These are phyloP conservation scores for Rhytidhysteron rufulum DNA, from an alignment of 2,329 filamentous ascomycete species.

Conservation along the genomic window DNA sequence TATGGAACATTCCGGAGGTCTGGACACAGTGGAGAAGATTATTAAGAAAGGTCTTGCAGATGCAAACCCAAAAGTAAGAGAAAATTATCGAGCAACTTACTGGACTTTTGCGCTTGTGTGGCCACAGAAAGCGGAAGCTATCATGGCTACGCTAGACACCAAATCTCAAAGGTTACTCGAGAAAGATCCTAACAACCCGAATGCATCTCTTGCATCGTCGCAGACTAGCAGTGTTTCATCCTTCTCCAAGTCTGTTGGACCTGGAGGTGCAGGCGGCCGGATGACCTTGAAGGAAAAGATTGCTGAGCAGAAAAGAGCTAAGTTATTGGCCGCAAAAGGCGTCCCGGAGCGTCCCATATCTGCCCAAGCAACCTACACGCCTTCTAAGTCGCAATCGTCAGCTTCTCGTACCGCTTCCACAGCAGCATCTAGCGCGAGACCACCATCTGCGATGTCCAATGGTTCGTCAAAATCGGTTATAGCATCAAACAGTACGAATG, in stretches of 20 bases:
- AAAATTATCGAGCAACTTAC: slow-evolving; percentile 78
- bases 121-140: slow-evolving; percentile 72
- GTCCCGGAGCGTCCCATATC: slow-evolving; percentile 55
- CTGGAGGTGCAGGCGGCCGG: slow-evolving; percentile 44
- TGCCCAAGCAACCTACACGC: slow-evolving; percentile 52
- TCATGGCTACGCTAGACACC: slow-evolving; percentile 73
- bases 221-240: slow-evolving; percentile 45
- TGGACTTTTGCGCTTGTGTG: slow-evolving; percentile 79
- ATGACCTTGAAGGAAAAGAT: slow-evolving; percentile 75
- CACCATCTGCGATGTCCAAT: slow-evolving; percentile 35
- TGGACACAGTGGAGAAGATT: slow-evolving; percentile 81
- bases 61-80: slow-evolving; percentile 83
- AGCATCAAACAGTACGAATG: slow-evolving; percentile 20
- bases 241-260: slow-evolving; percentile 46
- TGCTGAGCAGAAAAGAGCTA: slow-evolving; percentile 69
- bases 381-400: slow-evolving; percentile 39
- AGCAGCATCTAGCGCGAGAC: slow-evolving; percentile 26
- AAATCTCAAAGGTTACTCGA: slow-evolving; percentile 78
- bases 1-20: slow-evolving; percentile 77
- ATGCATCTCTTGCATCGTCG: slow-evolving; percentile 48
- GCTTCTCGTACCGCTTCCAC: slow-evolving; percentile 26
- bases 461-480: slow-evolving; percentile 29
- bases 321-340: slow-evolving; percentile 39
- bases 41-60: slow-evolving; percentile 86
- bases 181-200: slow-evolving; percentile 79